Evolutionary conservation across 768 basidiomycete species (phyloP), one percentile per base, ranked within the genome.

Genomic region (Zangia roseola): DNA sequence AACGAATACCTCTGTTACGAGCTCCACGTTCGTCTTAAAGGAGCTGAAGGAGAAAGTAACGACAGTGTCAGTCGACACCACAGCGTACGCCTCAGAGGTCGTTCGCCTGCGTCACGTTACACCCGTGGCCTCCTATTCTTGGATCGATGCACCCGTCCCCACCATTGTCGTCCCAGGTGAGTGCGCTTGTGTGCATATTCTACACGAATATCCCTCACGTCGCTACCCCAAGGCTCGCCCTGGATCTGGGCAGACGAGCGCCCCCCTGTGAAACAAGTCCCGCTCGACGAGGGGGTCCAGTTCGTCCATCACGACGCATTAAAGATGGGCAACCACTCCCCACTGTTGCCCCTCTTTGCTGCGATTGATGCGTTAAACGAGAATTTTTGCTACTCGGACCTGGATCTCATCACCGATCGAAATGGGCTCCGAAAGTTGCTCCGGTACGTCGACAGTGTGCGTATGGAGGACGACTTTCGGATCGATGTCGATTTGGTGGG

Each of bases 401-500:
- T 79, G 16, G 68, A 80, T 36, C 45, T 67, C 23, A 68, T 88
- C 51, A 81, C 84, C 1, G 86, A 88, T 57, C 75, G 88, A 24
- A 88, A 87, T 56, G 73, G 71, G 20, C 67, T 88, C 17, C 75
- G 86, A 23, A 86, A 85, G 62, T 67, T 89, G 34, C 58, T 82
- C 19, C 72, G 80, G 19, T 86, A 81, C 83, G 45, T 64, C 13
- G 57, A 63, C 14, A 16, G 42, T 10, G 43, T 16, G 8, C 10
- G 17, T 6, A n/a, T 10, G 3, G 67, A 66, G 10, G 76, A 42
- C 8, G 20, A 80, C 45, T 91, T 90, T 58, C 71, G 88, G 17
- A 86, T 91, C 53, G 86, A 91, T 47, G 53, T 82, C 4, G 81
- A 90, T 60, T 69, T 87, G n/a, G 76, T 73, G 0, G 85, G 86